These are phyloP conservation scores for Plasmodium fragile DNA, from an alignment of 169 alveolate species.

Conservation along the genomic window DNA sequence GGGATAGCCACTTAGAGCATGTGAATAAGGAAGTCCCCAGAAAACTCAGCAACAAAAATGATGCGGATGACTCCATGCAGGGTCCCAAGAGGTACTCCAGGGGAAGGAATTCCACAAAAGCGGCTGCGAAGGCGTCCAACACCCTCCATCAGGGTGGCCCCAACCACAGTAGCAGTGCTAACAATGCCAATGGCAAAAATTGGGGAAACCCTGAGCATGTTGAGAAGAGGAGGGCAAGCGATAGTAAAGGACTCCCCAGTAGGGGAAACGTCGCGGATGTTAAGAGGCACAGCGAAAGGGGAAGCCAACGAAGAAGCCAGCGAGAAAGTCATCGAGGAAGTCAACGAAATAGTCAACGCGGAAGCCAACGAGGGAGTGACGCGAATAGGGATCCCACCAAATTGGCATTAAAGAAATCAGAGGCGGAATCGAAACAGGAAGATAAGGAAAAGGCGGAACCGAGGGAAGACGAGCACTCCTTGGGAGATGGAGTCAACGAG, in stretches of 20 bases:
- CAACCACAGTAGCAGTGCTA: background rate
- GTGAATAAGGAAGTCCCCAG: background rate
- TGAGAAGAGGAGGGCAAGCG: background rate
- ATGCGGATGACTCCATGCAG: background rate
- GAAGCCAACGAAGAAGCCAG: background rate
- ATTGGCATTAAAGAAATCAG: background rate
- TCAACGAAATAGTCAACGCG: background rate
- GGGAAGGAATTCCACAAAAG: background rate
- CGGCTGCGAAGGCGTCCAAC: background rate
- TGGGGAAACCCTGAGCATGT: background rate
- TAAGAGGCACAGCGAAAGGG: background rate
- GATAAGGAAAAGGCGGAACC: background rate
- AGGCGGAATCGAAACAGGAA: background rate
- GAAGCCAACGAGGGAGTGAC: slow-evolving; percentile 10
- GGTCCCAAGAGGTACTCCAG: background rate
- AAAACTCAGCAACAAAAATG: background rate
- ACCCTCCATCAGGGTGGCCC: background rate
- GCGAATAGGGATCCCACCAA: background rate
- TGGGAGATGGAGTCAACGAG: background rate
- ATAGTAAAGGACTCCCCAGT: background rate
- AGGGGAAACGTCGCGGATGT: background rate
- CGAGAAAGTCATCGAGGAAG: background rate
- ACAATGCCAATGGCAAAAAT: background rate
- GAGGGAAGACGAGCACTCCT: background rate
- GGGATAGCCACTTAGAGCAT: slow-evolving; percentile 2